Percentiles rank a stretch among this genome's conserved stretches.
Evolutionary conservation across 1,139 yeast genomes (phyloP).

Genomic region (Suhomyces guaymorum): DNA sequence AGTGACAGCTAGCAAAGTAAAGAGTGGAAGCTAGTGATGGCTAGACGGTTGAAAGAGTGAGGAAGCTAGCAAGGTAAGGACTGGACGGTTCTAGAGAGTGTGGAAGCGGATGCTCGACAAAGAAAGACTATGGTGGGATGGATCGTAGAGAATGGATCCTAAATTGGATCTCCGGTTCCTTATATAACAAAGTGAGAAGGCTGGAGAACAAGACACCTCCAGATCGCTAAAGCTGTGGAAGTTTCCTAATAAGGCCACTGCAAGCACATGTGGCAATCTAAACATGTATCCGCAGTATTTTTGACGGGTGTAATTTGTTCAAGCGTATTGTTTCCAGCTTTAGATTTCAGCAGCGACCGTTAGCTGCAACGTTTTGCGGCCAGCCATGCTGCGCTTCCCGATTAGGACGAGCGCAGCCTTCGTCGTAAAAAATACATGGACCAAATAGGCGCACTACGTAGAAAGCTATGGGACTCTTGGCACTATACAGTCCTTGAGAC

Average conservation of each 20-base stretch:
- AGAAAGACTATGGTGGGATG: constrained; percentile 4
- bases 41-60: no score
- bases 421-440: background rate
- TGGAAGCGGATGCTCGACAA: background rate
- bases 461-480: no score
- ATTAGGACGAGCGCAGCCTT: constrained; percentile 2
- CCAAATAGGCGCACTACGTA: no score
- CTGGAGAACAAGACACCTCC: background rate
- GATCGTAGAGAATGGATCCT: background rate
- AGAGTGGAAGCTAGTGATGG: background rate
- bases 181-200: constrained; percentile 1
- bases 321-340: background rate
- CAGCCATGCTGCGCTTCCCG: constrained; percentile 4
- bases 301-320: background rate
- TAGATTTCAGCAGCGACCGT: constrained; percentile 2
- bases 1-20: constrained; percentile 2
- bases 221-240: background rate
- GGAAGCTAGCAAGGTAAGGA: background rate
- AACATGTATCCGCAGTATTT: background rate
- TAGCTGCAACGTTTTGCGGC: constrained; percentile 2
- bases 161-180: background rate
- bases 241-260: no score
- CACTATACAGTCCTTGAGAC: background rate
- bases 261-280: constrained; percentile 1
- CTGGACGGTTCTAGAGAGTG: background rate